Conservation (phyloP, 306 rosid species). For the Acmispon strigosus region DNA sequence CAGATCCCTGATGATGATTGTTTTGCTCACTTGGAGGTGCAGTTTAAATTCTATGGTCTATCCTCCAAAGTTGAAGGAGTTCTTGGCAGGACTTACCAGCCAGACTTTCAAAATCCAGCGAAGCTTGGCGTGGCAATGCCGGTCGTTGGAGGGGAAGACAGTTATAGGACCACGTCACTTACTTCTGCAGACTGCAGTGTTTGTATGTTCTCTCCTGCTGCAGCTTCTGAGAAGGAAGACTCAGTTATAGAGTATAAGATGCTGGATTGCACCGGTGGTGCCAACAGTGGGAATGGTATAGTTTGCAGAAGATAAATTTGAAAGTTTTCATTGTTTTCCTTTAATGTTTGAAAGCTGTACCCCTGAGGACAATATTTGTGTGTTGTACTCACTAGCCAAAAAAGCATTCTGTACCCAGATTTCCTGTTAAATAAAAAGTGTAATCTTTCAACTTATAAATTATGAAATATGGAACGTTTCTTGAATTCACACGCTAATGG, state of each 20-base stretch:
- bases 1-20: conserved; percentile 62
- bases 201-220: conserved; percentile 42
- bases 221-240: conserved; percentile 4
- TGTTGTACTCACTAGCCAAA: not conserved
- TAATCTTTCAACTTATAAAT: not conserved
- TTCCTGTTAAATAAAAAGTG: not conserved
- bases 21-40: conserved; percentile 78
- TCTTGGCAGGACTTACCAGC: conserved; percentile 80
- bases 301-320: conserved; percentile 56
- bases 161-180: conserved; percentile 65
- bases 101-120: conserved; percentile 65
- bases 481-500: not conserved
- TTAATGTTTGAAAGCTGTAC: not conserved
- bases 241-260: conserved; percentile 18
- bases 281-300: conserved; percentile 56
- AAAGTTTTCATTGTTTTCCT: not conserved
- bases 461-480: not conserved
- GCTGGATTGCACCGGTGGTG: conserved; percentile 50
- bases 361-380: not conserved
- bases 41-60: conserved; percentile 60
- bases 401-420: not conserved
- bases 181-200: conserved; percentile 42
- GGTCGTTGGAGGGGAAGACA: conserved; percentile 77
- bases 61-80: conserved; percentile 73
- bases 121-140: conserved; percentile 81